These are phyloP conservation scores for Blastobotrys apis DNA, from an alignment of 1,139 yeast species.

Conservation along the genomic window DNA sequence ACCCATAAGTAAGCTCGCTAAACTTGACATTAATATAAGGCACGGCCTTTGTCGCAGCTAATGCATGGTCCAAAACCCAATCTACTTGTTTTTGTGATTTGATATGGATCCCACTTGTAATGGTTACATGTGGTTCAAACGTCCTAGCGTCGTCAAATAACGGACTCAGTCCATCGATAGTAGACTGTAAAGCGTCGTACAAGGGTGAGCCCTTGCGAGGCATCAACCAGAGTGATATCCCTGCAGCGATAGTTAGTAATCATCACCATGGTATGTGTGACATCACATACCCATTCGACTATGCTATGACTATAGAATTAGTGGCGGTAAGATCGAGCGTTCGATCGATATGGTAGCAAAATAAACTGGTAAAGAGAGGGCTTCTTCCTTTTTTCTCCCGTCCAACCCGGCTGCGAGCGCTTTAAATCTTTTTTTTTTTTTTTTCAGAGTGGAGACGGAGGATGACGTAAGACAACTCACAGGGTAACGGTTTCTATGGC, in stretches of 20 bases:
- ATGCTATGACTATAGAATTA: background rate
- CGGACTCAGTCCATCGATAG: conserved; percentile 62
- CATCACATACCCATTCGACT: background rate
- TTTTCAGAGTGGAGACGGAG: too few relatives aligned
- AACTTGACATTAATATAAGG: conserved; percentile 33
- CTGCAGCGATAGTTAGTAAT: conserved; percentile 17
- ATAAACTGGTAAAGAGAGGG: background rate
- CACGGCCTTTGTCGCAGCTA: conserved; percentile 51
- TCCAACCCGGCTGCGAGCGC: too few relatives aligned
- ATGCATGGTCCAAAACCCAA: conserved; percentile 58
- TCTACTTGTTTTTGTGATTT: conserved; percentile 47
- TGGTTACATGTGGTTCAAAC: conserved; percentile 75
- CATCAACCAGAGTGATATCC: conserved; percentile 69
- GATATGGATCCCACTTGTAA: conserved; percentile 56
- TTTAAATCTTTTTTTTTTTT: too few relatives aligned
- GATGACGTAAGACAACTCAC: too few relatives aligned
- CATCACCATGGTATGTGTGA: background rate
- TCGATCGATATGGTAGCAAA: background rate
- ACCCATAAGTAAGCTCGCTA: conserved; percentile 35
- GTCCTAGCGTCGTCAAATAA: conserved; percentile 64
- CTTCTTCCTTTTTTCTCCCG: background rate
- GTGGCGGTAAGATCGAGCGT: background rate
- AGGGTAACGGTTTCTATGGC: too few relatives aligned
- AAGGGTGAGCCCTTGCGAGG: conserved; percentile 56
- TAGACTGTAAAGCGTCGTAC: conserved; percentile 53